Conservation (phyloP, 768 basidiomycete species). For the Lactifluus subvellereus region DNA sequence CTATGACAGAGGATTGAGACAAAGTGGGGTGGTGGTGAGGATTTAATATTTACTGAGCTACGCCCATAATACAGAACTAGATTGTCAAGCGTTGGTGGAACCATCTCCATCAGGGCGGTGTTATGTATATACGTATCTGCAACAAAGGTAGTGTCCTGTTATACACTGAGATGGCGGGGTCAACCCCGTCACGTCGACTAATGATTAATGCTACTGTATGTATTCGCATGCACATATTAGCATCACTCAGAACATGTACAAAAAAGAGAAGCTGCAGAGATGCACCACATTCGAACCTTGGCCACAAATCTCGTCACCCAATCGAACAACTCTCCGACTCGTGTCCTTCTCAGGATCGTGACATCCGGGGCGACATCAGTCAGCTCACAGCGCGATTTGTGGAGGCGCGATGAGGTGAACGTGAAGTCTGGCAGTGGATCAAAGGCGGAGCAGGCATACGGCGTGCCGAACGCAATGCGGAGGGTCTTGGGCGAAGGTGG, state of each 20-base stretch:
- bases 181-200: neutral
- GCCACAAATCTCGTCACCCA: neutral
- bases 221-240: neutral
- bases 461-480: constrained; percentile 16
- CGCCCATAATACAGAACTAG: neutral
- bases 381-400: neutral
- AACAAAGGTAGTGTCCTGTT: neutral
- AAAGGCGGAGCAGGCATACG: constrained; percentile 4
- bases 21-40: neutral
- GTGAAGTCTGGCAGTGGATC: constrained; percentile 14
- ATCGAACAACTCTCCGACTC: neutral
- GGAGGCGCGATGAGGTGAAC: constrained; percentile 11
- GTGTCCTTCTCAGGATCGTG: neutral
- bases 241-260: neutral
- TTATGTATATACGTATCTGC: neutral
- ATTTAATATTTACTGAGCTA: neutral
- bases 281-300: constrained; percentile 5
- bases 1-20: constrained; percentile 12
- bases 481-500: constrained; percentile 15
- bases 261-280: constrained; percentile 1
- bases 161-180: neutral
- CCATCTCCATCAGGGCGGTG: neutral
- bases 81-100: neutral
- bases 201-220: neutral
- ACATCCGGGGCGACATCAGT: neutral